phyloP scores from a whole-genome alignment of 768 basidiomycete species.

The Mycena floridula region DNA sequence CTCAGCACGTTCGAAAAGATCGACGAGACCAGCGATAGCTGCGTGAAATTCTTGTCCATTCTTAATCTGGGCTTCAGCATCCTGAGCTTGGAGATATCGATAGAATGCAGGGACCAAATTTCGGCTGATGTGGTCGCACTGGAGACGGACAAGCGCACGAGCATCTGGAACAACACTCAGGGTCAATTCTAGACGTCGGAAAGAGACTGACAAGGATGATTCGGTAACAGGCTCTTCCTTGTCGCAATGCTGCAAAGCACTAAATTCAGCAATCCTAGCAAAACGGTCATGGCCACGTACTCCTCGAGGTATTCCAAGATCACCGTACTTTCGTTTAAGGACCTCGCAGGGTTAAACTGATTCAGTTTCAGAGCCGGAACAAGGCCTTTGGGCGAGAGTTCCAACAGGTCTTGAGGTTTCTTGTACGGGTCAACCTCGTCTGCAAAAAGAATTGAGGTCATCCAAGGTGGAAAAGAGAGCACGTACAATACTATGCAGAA shows the following conservation, averaged over 20 bases:
- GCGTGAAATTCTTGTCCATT: slow-evolving; percentile 47
- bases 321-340: slow-evolving; percentile 74
- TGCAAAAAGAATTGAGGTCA: slow-evolving; percentile 24
- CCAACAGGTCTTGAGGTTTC: slow-evolving; percentile 74
- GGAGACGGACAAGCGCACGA: slow-evolving; percentile 59
- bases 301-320: slow-evolving; percentile 78
- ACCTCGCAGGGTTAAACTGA: slow-evolving; percentile 45
- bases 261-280: not conserved
- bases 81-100: slow-evolving; percentile 68
- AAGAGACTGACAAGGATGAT: slow-evolving; percentile 49
- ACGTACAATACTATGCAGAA: not conserved
- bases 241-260: not conserved
- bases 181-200: slow-evolving; percentile 1
- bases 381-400: slow-evolving; percentile 76
- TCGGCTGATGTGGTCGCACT: slow-evolving; percentile 63
- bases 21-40: slow-evolving; percentile 44
- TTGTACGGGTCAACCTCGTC: slow-evolving; percentile 82
- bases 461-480: not conserved
- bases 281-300: slow-evolving; percentile 29
- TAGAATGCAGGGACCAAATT: slow-evolving; percentile 66
- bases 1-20: slow-evolving; percentile 53
- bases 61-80: slow-evolving; percentile 41
- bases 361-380: slow-evolving; percentile 65
- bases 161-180: slow-evolving; percentile 38
- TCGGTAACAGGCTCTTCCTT: slow-evolving; percentile 44